These are phyloP conservation scores for Salvia miltiorrhiza DNA, from an alignment of 257 asterid genomes.

Conservation along the genomic window DNA sequence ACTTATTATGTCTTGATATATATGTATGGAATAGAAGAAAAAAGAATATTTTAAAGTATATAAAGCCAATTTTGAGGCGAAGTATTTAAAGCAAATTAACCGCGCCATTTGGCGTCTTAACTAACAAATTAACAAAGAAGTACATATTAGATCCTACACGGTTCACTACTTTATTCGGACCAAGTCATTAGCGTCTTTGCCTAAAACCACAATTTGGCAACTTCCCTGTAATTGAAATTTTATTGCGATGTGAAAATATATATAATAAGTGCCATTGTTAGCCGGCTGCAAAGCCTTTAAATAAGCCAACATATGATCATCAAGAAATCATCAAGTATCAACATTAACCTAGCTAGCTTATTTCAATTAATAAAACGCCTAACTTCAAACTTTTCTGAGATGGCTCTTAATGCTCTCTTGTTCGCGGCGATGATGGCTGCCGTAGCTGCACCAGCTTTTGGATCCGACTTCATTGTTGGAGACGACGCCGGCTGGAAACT, in stretches of 20 bases:
- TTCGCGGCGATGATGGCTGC: slow-evolving; percentile 8
- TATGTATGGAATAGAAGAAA: too few species aligned
- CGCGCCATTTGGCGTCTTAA: background rate
- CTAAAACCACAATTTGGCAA: background rate
- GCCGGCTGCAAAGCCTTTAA: background rate
- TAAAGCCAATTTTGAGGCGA: too few species aligned
- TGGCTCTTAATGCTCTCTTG: slow-evolving; percentile 28
- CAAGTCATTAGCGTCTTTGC: background rate
- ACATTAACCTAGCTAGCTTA: background rate
- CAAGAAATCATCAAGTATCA: background rate
- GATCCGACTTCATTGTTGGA: slow-evolving; percentile 37
- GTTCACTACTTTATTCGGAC: background rate
- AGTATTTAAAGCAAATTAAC: too few species aligned
- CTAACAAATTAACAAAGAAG: background rate
- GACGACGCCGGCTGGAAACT: slow-evolving; percentile 23
- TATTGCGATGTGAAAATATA: background rate
- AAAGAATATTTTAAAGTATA: too few species aligned
- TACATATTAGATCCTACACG: background rate
- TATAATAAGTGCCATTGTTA: background rate
- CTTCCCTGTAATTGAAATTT: background rate
- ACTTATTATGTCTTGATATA: too few species aligned
- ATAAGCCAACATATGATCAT: background rate
- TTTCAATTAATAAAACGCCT: background rate
- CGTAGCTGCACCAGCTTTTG: slow-evolving; percentile 19
- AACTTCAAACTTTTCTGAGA: background rate